Conservation (phyloP, 1,284 basidiomycete genomes). For the Tylopilus sp. region DNA sequence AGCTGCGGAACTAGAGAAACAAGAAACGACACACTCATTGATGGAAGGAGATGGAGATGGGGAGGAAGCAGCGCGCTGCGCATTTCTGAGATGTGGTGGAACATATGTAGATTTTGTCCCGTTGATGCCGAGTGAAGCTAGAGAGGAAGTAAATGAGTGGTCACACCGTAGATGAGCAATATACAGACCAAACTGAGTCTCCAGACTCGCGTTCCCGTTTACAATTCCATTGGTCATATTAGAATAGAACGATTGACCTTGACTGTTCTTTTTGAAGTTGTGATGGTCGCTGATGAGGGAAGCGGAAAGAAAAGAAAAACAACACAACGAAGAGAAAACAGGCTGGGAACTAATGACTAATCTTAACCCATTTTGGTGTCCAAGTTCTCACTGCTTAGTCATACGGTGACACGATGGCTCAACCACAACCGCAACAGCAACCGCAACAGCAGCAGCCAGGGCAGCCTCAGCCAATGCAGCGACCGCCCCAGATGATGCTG, state of each 20-base stretch:
- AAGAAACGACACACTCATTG: conserved; percentile 46
- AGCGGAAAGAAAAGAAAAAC: conserved; percentile 14
- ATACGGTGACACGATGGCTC: conserved; percentile 25
- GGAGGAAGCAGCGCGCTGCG: conserved; percentile 74
- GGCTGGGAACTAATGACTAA: conserved; percentile 30
- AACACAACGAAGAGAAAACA: conserved; percentile 30
- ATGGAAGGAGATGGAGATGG: conserved; percentile 37
- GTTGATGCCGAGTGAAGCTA: conserved; percentile 70
- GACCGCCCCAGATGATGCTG: conserved; percentile 36
- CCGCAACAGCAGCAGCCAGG: conserved; percentile 15
- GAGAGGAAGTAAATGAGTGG: conserved; percentile 24
- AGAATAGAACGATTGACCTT: conserved; percentile 36
- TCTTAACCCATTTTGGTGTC: background rate
- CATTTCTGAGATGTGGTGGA: conserved; percentile 83
- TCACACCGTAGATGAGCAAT: conserved; percentile 3
- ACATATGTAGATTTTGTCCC: conserved; percentile 82
- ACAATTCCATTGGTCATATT: conserved; percentile 87
- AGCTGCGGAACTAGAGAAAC: conserved; percentile 9
- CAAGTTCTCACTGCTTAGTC: conserved; percentile 1
- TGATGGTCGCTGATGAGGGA: conserved; percentile 27
- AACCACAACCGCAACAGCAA: conserved; percentile 30
- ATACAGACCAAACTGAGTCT: conserved; percentile 75
- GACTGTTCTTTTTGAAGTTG: conserved; percentile 25
- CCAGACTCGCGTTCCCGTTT: conserved; percentile 75
- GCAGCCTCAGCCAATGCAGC: conserved; percentile 31